These are phyloP conservation scores for Nevesoporus exiguus DNA, from an alignment of 768 basidiomycete genomes.

Conservation along the genomic window DNA sequence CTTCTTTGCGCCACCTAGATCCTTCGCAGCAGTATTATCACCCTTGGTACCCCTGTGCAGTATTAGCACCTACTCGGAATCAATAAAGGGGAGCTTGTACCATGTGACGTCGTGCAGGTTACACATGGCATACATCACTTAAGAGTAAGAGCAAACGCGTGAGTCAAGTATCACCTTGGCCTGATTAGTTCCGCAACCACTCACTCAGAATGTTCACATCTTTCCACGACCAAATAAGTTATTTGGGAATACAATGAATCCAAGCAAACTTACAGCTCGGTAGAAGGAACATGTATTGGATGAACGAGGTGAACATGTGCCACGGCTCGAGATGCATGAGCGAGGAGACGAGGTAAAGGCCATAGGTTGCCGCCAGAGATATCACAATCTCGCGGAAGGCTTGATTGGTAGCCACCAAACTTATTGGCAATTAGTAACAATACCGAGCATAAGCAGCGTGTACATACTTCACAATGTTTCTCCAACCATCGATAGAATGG, in stretches of 20 bases:
- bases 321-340: conserved; percentile 92
- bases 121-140: conserved; percentile 96
- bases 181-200: conserved; percentile 12
- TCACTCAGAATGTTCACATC: conserved; percentile 78
- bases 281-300: conserved; percentile 88
- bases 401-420: conserved; percentile 59
- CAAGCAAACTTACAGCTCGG: conserved; percentile 54
- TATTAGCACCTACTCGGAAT: conserved; percentile 2
- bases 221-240: conserved; percentile 23
- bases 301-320: conserved; percentile 94
- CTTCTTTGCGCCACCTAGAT: conserved; percentile 89
- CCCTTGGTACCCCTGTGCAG: conserved; percentile 79
- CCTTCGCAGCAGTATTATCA: conserved; percentile 83
- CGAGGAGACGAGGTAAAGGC: conserved; percentile 82
- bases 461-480: conserved; percentile 63
- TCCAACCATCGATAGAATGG: conserved; percentile 72
- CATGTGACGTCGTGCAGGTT: conserved; percentile 86
- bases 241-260: neutral
- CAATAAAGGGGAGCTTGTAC: conserved; percentile 19
- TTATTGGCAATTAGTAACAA: conserved; percentile 31
- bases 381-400: conserved; percentile 84
- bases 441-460: neutral
- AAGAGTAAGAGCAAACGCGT: conserved; percentile 18
- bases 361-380: conserved; percentile 72
- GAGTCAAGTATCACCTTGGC: neutral